Evolutionary conservation across 2,329 filamentous ascomycete species (phyloP).

Genomic region (Xylaria polymorpha): DNA sequence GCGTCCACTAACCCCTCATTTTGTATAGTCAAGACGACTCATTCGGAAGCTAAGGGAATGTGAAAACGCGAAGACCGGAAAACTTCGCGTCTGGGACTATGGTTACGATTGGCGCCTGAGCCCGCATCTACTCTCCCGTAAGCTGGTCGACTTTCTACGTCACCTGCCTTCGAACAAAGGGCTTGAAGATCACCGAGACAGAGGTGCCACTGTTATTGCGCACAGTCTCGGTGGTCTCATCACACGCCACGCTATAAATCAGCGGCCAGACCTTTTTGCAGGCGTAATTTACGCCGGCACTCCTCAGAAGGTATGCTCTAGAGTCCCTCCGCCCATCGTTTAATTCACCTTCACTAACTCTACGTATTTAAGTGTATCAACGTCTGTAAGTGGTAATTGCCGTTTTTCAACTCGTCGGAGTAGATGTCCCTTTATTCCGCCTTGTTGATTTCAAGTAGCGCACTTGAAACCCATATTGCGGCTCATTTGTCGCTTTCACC

Average conservation of each 20-base stretch:
- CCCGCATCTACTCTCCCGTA: slow-evolving; percentile 77
- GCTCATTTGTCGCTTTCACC: not conserved
- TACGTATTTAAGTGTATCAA: slow-evolving; percentile 74
- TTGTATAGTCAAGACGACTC: slow-evolving; percentile 70
- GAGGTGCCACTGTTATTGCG: slow-evolving; percentile 83
- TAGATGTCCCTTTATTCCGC: not conserved
- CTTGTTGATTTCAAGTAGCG: not conserved
- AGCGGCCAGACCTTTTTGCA: slow-evolving; percentile 83
- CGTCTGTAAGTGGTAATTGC: slow-evolving; percentile 52
- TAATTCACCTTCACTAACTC: slow-evolving; percentile 17
- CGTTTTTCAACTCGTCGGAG: not conserved
- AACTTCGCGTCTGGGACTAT: slow-evolving; percentile 85
- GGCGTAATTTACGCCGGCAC: slow-evolving; percentile 88
- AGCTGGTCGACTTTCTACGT: slow-evolving; percentile 79
- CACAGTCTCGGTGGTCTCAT: slow-evolving; percentile 91
- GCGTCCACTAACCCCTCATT: not conserved
- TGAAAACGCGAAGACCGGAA: slow-evolving; percentile 77
- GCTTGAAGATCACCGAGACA: slow-evolving; percentile 61
- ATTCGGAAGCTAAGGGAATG: slow-evolving; percentile 81
- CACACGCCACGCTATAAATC: slow-evolving; percentile 87
- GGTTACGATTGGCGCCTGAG: slow-evolving; percentile 96
- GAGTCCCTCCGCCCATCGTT: not conserved
- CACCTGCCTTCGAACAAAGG: slow-evolving; percentile 78
- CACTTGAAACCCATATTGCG: not conserved
- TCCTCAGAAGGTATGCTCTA: slow-evolving; percentile 65